These are phyloP conservation scores for Trametes versicolor DNA, from an alignment of 1,284 basidiomycete genomes.

Conservation along the genomic window DNA sequence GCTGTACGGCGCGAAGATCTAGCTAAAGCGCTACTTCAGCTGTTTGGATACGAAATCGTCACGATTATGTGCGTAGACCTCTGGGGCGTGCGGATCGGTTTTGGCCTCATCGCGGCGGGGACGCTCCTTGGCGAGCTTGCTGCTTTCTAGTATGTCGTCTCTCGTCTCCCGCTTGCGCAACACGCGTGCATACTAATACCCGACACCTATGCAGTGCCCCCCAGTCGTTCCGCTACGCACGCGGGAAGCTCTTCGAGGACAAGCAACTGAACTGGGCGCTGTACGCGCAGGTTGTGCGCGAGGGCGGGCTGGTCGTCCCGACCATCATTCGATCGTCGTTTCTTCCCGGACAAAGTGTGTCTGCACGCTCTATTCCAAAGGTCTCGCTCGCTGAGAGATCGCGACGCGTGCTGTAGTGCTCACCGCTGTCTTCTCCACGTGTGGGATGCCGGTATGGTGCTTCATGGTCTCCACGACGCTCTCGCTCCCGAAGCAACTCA, in stretches of 20 bases:
- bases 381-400: slow-evolving; percentile 3
- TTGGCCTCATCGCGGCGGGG: slow-evolving; percentile 72
- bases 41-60: slow-evolving; percentile 84
- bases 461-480: slow-evolving; percentile 78
- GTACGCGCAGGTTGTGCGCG: slow-evolving; percentile 77
- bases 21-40: slow-evolving; percentile 43
- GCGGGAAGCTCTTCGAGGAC: slow-evolving; percentile 77
- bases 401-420: slow-evolving; percentile 49
- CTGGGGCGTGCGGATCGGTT: slow-evolving; percentile 75
- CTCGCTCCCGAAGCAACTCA: slow-evolving; percentile 82
- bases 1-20: too few relatives aligned
- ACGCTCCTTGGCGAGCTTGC: slow-evolving; percentile 75
- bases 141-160: slow-evolving; percentile 67
- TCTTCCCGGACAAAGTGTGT: slow-evolving; percentile 80
- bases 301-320: slow-evolving; percentile 83
- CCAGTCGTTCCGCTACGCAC: slow-evolving; percentile 66
- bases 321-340: slow-evolving; percentile 78
- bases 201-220: slow-evolving; percentile 56
- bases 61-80: slow-evolving; percentile 77
- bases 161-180: not conserved
- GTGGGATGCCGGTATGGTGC: slow-evolving; percentile 77
- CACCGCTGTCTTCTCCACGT: slow-evolving; percentile 82
- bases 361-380: not conserved
- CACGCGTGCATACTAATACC: not conserved
- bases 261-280: slow-evolving; percentile 79